A percentile compares a stretch with the other conserved stretches of the same genome.
Evolutionary conservation across 306 rosid species (phyloP).

Genomic region (Prunus padus): DNA sequence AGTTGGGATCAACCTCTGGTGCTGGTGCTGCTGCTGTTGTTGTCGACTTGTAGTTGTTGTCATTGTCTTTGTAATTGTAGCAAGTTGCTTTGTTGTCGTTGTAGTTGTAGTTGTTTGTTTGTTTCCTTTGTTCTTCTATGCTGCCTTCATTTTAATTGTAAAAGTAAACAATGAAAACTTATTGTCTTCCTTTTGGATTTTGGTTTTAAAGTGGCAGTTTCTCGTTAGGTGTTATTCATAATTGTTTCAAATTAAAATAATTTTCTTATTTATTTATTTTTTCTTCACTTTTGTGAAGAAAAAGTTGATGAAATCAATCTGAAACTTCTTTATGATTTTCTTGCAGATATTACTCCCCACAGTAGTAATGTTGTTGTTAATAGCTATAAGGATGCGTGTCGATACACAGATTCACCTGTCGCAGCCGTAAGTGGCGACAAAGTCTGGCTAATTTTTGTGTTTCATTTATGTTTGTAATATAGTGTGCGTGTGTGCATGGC

Average conservation of each 20-base stretch:
- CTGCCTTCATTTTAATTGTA: not conserved
- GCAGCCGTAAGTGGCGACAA: slow-evolving; percentile 86
- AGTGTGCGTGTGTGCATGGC: no score
- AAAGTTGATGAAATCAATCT: slow-evolving; percentile 9
- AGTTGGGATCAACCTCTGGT: not conserved
- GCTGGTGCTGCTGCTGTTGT: no score
- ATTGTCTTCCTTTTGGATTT: not conserved
- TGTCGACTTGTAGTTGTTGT: no score
- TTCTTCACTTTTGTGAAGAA: not conserved
- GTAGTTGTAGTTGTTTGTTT: slow-evolving; percentile 24
- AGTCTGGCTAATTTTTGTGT: no score
- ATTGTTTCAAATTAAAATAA: not conserved
- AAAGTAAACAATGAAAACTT: not conserved
- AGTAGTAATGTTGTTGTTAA: slow-evolving; percentile 73
- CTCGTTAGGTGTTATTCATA: not conserved
- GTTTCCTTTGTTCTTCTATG: not conserved
- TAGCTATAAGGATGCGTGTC: slow-evolving; percentile 73
- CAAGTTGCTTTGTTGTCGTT: not conserved
- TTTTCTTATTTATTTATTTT: not conserved
- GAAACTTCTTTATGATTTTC: slow-evolving; percentile 23
- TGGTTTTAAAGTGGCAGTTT: not conserved
- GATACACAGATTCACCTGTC: slow-evolving; percentile 88
- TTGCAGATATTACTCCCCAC: slow-evolving; percentile 94
- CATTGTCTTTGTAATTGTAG: not conserved
- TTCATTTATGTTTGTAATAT: no score